These are phyloP conservation scores for Tremella yokohamensis DNA, from an alignment of 768 basidiomycete species.

Conservation along the genomic window DNA sequence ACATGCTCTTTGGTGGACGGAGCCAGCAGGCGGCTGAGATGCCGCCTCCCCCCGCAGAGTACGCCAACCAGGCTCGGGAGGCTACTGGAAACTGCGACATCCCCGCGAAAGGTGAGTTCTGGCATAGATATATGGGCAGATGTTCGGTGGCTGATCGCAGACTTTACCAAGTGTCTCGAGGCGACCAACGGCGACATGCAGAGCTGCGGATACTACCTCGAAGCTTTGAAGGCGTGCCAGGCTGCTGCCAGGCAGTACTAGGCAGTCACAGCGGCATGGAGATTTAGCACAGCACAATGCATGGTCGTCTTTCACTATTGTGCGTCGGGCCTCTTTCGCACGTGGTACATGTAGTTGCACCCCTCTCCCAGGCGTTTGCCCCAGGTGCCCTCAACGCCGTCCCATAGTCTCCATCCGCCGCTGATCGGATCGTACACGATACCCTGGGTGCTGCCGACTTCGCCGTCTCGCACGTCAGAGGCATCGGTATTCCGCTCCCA, in stretches of 20 bases:
- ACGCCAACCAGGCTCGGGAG: slow-evolving; percentile 31
- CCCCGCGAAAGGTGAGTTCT: slow-evolving; percentile 47
- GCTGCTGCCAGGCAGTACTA: slow-evolving; percentile 51
- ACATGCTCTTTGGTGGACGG: slow-evolving; percentile 49
- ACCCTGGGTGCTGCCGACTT: slow-evolving; percentile 47
- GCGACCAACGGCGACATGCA: slow-evolving; percentile 48
- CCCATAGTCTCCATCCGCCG: slow-evolving; percentile 49
- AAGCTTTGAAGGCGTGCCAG: slow-evolving; percentile 50
- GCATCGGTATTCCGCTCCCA: slow-evolving; percentile 43
- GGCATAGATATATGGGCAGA: background rate
- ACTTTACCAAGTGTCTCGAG: slow-evolving; percentile 51
- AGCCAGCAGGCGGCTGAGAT: slow-evolving; percentile 25
- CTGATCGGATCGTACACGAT: slow-evolving; percentile 50
- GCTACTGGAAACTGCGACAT: slow-evolving; percentile 42
- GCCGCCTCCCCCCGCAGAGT: slow-evolving; percentile 38
- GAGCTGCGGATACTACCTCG: slow-evolving; percentile 50
- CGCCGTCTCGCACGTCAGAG: slow-evolving; percentile 24
- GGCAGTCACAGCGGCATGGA: background rate
- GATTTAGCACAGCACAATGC: too few relatives aligned
- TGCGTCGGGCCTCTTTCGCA: slow-evolving; percentile 31
- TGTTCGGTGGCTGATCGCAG: slow-evolving; percentile 14
- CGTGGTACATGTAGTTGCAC: slow-evolving; percentile 51
- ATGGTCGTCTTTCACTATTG: too few relatives aligned
- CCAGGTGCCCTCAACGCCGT: slow-evolving; percentile 41
- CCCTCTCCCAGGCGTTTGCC: slow-evolving; percentile 39